phyloP scores from a whole-genome alignment of 129 eudicot species.

The Centaurea solstitialis region DNA sequence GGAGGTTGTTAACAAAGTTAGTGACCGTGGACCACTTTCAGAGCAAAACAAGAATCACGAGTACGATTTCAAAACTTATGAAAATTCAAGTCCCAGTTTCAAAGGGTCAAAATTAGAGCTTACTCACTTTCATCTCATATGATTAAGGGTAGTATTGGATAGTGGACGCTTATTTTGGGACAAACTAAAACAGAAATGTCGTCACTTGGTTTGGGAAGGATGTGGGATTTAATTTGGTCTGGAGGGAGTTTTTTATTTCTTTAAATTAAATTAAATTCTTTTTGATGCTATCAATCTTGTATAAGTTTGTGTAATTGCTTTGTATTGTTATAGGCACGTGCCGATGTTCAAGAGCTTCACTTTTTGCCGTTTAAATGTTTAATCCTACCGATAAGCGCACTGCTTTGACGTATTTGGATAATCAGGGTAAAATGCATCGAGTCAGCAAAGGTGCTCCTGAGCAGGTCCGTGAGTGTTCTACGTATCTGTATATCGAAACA shows the following conservation, averaged over 20 bases:
- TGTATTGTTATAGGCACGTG: slow-evolving; percentile 71
- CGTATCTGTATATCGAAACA: background rate
- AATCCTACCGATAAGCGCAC: slow-evolving; percentile 97
- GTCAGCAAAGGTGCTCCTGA: slow-evolving; percentile 99
- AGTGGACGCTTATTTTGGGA: too few species aligned
- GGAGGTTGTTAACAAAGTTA: too few species aligned
- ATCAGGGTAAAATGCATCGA: slow-evolving; percentile 89
- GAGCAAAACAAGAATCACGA: too few species aligned
- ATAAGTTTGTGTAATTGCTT: slow-evolving; percentile 7
- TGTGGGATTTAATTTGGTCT: background rate
- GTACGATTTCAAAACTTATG: too few species aligned
- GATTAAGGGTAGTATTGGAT: too few species aligned
- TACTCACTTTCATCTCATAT: too few species aligned
- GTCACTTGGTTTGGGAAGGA: background rate
- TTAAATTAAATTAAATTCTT: too few species aligned
- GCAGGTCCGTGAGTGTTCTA: slow-evolving; percentile 64
- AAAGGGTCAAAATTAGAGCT: too few species aligned
- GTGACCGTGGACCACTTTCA: too few species aligned
- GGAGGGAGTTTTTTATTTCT: background rate
- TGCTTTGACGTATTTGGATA: slow-evolving; percentile 84
- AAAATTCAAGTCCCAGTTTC: too few species aligned
- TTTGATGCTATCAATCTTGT: background rate
- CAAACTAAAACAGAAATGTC: too few species aligned
- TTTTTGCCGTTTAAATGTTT: slow-evolving; percentile 96
- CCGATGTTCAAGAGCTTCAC: slow-evolving; percentile 94